Percentiles rank a stretch among this genome's conserved stretches.
These are phyloP conservation scores for Malus sylvestris DNA, from an alignment of 306 rosid species.

Conservation along the genomic window DNA sequence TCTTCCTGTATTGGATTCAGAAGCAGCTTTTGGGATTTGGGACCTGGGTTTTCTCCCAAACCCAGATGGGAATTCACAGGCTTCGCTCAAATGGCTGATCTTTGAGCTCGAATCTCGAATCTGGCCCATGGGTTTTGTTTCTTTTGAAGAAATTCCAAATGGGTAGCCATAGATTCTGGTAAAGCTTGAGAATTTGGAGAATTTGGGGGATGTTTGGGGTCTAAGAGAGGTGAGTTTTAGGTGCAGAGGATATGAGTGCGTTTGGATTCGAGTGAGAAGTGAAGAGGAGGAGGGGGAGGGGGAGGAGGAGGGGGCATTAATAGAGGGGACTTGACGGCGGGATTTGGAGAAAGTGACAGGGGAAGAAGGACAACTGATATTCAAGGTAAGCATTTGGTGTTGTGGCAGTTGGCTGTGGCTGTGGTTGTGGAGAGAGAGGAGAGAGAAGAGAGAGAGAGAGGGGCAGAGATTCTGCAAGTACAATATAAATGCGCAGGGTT, in stretches of 20 bases:
- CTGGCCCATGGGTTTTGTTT: constrained; percentile 27
- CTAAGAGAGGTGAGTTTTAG: constrained; percentile 15
- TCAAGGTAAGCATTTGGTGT: constrained; percentile 44
- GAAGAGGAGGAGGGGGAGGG: constrained; percentile 17
- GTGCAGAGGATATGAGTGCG: constrained; percentile 6
- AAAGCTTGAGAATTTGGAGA: constrained; percentile 1
- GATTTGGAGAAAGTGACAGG: constrained; percentile 40
- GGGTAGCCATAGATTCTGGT: constrained; percentile 9
- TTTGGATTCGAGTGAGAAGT: constrained; percentile 26
- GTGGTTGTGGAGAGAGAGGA: neutral
- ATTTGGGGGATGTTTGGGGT: neutral
- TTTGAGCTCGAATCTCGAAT: constrained; percentile 29
- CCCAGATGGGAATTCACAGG: constrained; percentile 20
- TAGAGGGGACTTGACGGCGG: constrained; percentile 21
- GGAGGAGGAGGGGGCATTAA: constrained; percentile 17
- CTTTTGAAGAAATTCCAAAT: constrained; percentile 17
- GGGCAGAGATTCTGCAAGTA: constrained; percentile 5
- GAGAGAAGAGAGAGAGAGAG: constrained; percentile 9
- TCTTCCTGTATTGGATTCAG: constrained; percentile 33
- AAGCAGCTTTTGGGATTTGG: constrained; percentile 39
- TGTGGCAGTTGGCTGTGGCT: neutral
- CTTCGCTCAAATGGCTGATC: constrained; percentile 16
- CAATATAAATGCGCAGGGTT: neutral
- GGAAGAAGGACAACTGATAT: constrained; percentile 33
- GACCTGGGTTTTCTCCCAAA: constrained; percentile 30